Conservation (phyloP, 306 rosid genomes). For the Trichosanthes truncata region DNA sequence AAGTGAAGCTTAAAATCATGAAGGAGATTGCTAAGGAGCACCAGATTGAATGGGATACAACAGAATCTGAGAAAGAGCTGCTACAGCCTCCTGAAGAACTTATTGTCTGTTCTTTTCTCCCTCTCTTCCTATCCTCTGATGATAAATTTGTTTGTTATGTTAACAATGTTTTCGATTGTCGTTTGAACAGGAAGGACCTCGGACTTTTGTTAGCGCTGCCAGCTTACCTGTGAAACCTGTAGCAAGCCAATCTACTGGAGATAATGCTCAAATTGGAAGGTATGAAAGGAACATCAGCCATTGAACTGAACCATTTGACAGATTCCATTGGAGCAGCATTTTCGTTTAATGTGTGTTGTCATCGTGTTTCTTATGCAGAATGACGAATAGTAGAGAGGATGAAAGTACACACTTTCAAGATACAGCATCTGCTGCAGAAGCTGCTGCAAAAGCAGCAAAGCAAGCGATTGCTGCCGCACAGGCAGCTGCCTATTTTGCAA, state of each 20-base stretch:
- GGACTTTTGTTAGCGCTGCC: constrained; percentile 52
- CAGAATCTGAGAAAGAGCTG: constrained; percentile 77
- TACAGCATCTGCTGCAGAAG: constrained; percentile 69
- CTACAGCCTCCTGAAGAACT: constrained; percentile 81
- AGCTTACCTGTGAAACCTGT: constrained; percentile 44
- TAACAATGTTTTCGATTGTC: not conserved
- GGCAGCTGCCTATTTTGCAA: constrained; percentile 82
- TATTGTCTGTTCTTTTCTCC: constrained; percentile 35
- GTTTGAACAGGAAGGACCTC: constrained; percentile 55
- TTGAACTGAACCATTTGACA: not conserved
- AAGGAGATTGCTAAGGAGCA: constrained; percentile 91
- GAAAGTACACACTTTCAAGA: constrained; percentile 35
- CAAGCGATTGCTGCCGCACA: constrained; percentile 90
- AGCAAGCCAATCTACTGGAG: constrained; percentile 24
- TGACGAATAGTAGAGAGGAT: constrained; percentile 22
- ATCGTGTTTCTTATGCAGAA: constrained; percentile 20
- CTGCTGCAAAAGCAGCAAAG: constrained; percentile 82
- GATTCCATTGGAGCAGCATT: not conserved
- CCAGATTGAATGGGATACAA: constrained; percentile 78
- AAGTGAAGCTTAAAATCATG: constrained; percentile 67
- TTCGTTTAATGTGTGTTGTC: not conserved
- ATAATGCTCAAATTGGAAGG: constrained; percentile 23
- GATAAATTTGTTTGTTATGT: not conserved
- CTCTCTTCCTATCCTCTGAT: not conserved
- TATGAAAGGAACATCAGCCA: not conserved